Evolutionary conservation across 306 rosid genomes (phyloP).

Genomic region (Calophaca sinica): DNA sequence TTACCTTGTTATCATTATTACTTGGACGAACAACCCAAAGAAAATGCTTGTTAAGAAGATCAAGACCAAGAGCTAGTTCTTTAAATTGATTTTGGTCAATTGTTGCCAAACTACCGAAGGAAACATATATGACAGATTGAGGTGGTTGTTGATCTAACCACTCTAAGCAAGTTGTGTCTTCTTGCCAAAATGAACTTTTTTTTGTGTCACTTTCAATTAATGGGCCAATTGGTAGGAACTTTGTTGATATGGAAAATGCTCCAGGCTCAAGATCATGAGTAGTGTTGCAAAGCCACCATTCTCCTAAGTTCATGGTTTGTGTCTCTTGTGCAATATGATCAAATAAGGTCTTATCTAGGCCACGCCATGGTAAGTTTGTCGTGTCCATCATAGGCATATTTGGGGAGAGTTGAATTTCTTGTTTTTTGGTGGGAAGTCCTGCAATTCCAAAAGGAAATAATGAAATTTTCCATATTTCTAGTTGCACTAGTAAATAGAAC

Average conservation of each 20-base stretch:
- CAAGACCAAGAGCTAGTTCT: conserved; percentile 50
- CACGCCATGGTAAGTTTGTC: conserved; percentile 38
- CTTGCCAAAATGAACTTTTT: conserved; percentile 45
- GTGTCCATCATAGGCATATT: conserved; percentile 39
- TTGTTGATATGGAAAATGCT: conserved; percentile 46
- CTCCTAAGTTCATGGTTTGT: conserved; percentile 24
- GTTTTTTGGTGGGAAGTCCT: conserved; percentile 45
- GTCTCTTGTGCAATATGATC: not conserved
- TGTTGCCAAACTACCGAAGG: conserved; percentile 45
- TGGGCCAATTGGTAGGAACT: conserved; percentile 50
- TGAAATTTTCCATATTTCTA: not conserved
- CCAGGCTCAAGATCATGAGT: conserved; percentile 43
- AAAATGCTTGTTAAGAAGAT: conserved; percentile 43
- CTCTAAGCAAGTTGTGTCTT: conserved; percentile 41
- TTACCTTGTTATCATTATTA: conserved; percentile 13
- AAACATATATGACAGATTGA: conserved; percentile 47
- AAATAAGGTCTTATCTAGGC: not conserved
- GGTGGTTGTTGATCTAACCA: conserved; percentile 47
- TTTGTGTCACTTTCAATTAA: conserved; percentile 8
- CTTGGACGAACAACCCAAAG: conserved; percentile 44
- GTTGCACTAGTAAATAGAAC: too few relatives aligned
- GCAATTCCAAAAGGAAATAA: not conserved
- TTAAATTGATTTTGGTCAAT: conserved; percentile 40
- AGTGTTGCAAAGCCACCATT: conserved; percentile 56
- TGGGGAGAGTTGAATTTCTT: conserved; percentile 44